Percentiles rank a stretch among this genome's conserved stretches.
Conservation (phyloP, 2,329 filamentous ascomycete genomes). For the Emmonsia crescens region DNA sequence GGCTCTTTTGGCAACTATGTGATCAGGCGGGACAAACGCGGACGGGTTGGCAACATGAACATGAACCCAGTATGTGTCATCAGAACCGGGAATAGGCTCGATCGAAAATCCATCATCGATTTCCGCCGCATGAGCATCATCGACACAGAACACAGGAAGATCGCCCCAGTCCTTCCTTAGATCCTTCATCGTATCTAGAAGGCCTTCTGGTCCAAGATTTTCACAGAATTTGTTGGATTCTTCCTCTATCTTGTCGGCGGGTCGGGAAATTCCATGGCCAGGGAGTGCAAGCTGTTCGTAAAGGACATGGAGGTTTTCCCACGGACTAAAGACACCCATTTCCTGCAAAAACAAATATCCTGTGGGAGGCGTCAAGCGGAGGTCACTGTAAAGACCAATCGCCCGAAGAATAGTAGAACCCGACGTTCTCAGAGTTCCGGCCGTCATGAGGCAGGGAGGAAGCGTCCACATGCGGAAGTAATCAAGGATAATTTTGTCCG, state of each 20-base stretch:
- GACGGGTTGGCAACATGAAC: slow-evolving; percentile 55
- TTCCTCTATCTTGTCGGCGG: slow-evolving; percentile 22
- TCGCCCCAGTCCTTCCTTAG: slow-evolving; percentile 48
- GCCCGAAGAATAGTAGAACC: slow-evolving; percentile 46
- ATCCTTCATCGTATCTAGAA: slow-evolving; percentile 46
- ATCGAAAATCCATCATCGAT: slow-evolving; percentile 55
- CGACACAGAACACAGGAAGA: slow-evolving; percentile 50
- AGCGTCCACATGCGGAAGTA: slow-evolving; percentile 45
- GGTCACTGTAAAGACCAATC: slow-evolving; percentile 43
- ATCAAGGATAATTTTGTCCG: slow-evolving; percentile 44
- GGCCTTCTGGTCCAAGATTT: slow-evolving; percentile 16
- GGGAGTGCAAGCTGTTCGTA: slow-evolving; percentile 45
- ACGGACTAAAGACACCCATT: slow-evolving; percentile 49
- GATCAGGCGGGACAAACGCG: slow-evolving; percentile 45
- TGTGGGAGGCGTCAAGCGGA: slow-evolving; percentile 28
- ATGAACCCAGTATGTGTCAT: slow-evolving; percentile 47
- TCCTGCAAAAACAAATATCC: slow-evolving; percentile 49
- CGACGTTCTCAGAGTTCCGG: slow-evolving; percentile 37
- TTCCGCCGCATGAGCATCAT: slow-evolving; percentile 43
- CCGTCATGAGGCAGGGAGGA: slow-evolving; percentile 29
- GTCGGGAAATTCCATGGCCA: slow-evolving; percentile 25
- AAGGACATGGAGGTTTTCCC: slow-evolving; percentile 44
- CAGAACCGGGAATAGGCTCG: slow-evolving; percentile 36
- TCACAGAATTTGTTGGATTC: slow-evolving; percentile 22
- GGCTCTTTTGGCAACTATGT: slow-evolving; percentile 45